These are phyloP conservation scores for Cyberlindnera americana DNA, from an alignment of 805 yeast genomes.

Conservation along the genomic window DNA sequence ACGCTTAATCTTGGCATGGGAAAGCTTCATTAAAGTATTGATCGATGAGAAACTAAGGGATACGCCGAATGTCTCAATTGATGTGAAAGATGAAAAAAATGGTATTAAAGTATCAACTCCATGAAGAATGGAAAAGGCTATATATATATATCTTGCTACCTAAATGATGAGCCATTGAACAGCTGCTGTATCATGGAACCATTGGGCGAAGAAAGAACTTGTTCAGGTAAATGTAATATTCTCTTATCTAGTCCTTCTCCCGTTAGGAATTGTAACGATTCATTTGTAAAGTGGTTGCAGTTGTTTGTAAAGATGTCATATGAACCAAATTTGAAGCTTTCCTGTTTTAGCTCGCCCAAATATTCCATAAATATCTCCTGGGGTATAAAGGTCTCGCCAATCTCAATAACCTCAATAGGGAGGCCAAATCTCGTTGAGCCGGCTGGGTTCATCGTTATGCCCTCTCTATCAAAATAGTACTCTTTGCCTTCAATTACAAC, in stretches of 20 bases:
- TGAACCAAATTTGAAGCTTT: slow-evolving; percentile 35
- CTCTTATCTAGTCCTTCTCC: slow-evolving; percentile 52
- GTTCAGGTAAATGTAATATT: slow-evolving; percentile 49
- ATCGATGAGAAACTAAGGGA: slow-evolving; percentile 31
- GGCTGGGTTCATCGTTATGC: slow-evolving; percentile 39
- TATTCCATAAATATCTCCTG: slow-evolving; percentile 52
- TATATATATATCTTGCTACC: too few species aligned
- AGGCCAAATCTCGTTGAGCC: slow-evolving; percentile 58
- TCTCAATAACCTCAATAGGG: slow-evolving; percentile 49
- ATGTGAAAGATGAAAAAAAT: background rate
- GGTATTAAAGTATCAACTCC: too few species aligned
- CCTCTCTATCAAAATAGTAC: slow-evolving; percentile 58
- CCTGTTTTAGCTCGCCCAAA: slow-evolving; percentile 44
- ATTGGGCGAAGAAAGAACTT: slow-evolving; percentile 47
- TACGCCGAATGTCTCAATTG: slow-evolving; percentile 14
- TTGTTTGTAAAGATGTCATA: slow-evolving; percentile 62
- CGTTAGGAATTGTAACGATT: slow-evolving; percentile 51
- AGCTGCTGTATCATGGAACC: slow-evolving; percentile 44
- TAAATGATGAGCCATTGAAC: slow-evolving; percentile 22
- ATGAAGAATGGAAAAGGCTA: too few species aligned
- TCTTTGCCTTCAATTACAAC: slow-evolving; percentile 53
- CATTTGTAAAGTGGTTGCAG: slow-evolving; percentile 66
- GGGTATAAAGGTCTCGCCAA: slow-evolving; percentile 52
- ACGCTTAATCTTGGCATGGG: slow-evolving; percentile 41
- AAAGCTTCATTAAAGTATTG: slow-evolving; percentile 33